A percentile compares a stretch with the other conserved stretches of the same genome.
These are phyloP conservation scores for Eucalyptus globulus DNA, from an alignment of 345 rosid species.

Conservation along the genomic window DNA sequence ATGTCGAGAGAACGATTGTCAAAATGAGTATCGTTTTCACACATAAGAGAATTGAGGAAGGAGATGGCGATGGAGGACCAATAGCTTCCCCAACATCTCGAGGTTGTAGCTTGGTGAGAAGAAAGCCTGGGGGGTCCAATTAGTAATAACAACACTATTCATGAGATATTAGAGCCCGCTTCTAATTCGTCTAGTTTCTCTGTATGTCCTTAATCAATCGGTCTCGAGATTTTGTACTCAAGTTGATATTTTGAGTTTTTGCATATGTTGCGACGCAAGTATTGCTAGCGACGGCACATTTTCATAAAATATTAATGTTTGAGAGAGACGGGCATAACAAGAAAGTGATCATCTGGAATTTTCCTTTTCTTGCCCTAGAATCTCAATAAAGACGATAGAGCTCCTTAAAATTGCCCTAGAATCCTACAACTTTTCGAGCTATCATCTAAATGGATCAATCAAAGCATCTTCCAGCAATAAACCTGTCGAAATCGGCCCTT, in stretches of 20 bases:
- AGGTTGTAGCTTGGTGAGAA: not conserved
- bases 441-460: not conserved
- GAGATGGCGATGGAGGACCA: not conserved
- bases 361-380: not conserved
- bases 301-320: not conserved
- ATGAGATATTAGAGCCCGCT: not conserved
- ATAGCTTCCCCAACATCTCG: not conserved
- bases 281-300: rapidly evolving
- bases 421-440: not conserved
- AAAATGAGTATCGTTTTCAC: not conserved
- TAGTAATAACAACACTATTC: not conserved
- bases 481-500: not conserved
- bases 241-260: not conserved
- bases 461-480: not conserved
- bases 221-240: not conserved
- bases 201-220: not conserved
- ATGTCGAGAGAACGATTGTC: not conserved
- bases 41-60: not conserved
- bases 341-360: not conserved
- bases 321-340: not conserved
- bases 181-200: not conserved
- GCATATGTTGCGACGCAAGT: not conserved
- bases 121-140: not conserved
- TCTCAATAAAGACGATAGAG: not conserved
- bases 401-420: not conserved